Evolutionary conservation across 768 basidiomycete genomes (phyloP), one percentile per base, ranked within the genome.

Genomic region (Agrocybe praecox): DNA sequence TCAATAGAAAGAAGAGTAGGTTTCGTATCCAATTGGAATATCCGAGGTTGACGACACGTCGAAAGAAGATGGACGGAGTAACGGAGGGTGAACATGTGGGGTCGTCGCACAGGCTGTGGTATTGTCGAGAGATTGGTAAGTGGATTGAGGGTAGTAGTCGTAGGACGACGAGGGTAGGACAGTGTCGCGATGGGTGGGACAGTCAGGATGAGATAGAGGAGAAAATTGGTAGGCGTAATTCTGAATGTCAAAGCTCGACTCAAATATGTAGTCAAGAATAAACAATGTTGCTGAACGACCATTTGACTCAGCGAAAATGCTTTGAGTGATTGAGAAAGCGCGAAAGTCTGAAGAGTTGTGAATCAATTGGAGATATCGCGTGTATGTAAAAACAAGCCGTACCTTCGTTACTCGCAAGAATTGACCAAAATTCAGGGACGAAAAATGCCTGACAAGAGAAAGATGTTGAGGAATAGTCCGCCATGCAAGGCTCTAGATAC

Each of bases 401-500:
- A 40, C 36, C 36, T 40, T 40, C 36, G 36, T 40, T 40, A 12
- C 6, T 40, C 14, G 36, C 36, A n/a, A 40, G 36, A n/a, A 40
- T n/a, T 5, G 12, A n/a, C 36, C 36, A 40, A 12, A 40, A 40
- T n/a, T 40, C 36, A n/a, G 36, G 36, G 12, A 40, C 14, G 36
- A 40, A 40, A n/a, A 40, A 40, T 14, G 36, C 36, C 14, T 12
- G 5, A 40, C 36, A 40, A 15, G 36, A 40, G 36, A 40, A 40
- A 40, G 36, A 40, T 14, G 36, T 15, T 14, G 36, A 40, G 12
- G 36, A 40, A 12, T n/a, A 14, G 36, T 40, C 47, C n/a, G 51
- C 29, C 21, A 17, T 33, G 40, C 50, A 45, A 23, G 48, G 52
- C 18, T 59, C 52, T 29, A 62, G 58, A 32, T 22, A 32, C 9